Percentiles rank a stretch among this genome's conserved stretches.
Conservation (phyloP, 805 yeast species). For the Cyberlindnera samutprakarnensis region DNA sequence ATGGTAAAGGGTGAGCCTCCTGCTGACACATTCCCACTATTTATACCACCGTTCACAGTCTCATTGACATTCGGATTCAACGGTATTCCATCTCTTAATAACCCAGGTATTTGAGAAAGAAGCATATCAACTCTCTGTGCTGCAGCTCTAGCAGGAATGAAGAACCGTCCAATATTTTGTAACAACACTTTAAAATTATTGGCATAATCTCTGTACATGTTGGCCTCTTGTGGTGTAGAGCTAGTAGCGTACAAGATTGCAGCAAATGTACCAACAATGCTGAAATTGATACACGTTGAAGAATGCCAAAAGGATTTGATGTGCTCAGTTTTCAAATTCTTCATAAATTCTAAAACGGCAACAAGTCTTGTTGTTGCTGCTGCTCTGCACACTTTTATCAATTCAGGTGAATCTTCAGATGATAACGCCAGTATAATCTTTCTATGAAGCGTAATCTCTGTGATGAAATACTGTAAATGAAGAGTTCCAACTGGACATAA, state of each 20-base stretch:
- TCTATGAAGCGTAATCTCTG: constrained; percentile 82
- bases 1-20: constrained; percentile 7
- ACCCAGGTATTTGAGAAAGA: constrained; percentile 67
- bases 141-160: constrained; percentile 74
- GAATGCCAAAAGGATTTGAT: constrained; percentile 88
- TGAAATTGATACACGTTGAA: constrained; percentile 68
- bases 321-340: constrained; percentile 70
- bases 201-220: constrained; percentile 57
- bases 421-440: constrained; percentile 53
- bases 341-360: constrained; percentile 53
- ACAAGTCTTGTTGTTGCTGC: constrained; percentile 79
- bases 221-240: constrained; percentile 51
- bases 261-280: constrained; percentile 84
- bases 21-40: no score
- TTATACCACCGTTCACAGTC: constrained; percentile 4
- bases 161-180: constrained; percentile 66
- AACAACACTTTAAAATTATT: constrained; percentile 72
- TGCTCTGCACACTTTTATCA: constrained; percentile 62
- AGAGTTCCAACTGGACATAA: constrained; percentile 71
- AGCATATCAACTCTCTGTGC: constrained; percentile 64
- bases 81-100: constrained; percentile 9
- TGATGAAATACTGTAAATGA: constrained; percentile 81
- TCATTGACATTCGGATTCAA: background rate
- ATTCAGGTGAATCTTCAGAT: constrained; percentile 40
- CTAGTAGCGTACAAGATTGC: constrained; percentile 71